phyloP scores from a whole-genome alignment of 805 yeast genomes.

The Barnettozyma californica region DNA sequence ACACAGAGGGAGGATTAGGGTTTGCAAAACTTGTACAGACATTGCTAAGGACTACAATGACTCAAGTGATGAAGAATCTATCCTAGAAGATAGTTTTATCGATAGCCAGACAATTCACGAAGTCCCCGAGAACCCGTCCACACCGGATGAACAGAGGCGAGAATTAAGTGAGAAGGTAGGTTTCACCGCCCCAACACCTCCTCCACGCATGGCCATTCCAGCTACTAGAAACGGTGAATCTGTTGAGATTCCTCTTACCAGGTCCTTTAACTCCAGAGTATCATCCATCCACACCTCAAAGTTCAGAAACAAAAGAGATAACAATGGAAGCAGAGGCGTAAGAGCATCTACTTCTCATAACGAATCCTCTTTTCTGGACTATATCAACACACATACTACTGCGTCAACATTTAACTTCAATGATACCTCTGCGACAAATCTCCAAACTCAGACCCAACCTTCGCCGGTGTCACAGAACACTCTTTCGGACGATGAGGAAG shows the following conservation, averaged over 20 bases:
- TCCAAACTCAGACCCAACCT: neutral
- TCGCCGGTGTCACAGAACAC: neutral
- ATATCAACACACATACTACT: slow-evolving; percentile 18
- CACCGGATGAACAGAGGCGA: slow-evolving; percentile 18
- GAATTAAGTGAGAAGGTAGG: neutral
- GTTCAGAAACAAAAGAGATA: slow-evolving; percentile 14
- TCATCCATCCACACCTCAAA: slow-evolving; percentile 23
- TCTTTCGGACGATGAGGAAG: slow-evolving; percentile 32
- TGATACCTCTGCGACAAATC: slow-evolving; percentile 2
- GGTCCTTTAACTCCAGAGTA: slow-evolving; percentile 22
- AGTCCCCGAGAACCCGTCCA: slow-evolving; percentile 17
- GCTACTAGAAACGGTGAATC: slow-evolving; percentile 77
- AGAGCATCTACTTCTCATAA: slow-evolving; percentile 5
- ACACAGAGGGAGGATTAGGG: slow-evolving; percentile 64
- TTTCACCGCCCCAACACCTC: slow-evolving; percentile 45
- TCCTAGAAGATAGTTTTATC: slow-evolving; percentile 30
- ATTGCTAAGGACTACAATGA: slow-evolving; percentile 64
- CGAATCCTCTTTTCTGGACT: slow-evolving; percentile 24
- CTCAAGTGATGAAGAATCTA: slow-evolving; percentile 59
- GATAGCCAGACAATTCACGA: slow-evolving; percentile 20
- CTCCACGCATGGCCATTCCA: slow-evolving; percentile 76
- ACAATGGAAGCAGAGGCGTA: neutral
- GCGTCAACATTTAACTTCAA: slow-evolving; percentile 21
- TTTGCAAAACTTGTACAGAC: slow-evolving; percentile 66
- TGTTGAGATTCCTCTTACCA: slow-evolving; percentile 54